Evolutionary conservation across 805 yeast genomes (phyloP).

Genomic region (Spathaspora girioi): DNA sequence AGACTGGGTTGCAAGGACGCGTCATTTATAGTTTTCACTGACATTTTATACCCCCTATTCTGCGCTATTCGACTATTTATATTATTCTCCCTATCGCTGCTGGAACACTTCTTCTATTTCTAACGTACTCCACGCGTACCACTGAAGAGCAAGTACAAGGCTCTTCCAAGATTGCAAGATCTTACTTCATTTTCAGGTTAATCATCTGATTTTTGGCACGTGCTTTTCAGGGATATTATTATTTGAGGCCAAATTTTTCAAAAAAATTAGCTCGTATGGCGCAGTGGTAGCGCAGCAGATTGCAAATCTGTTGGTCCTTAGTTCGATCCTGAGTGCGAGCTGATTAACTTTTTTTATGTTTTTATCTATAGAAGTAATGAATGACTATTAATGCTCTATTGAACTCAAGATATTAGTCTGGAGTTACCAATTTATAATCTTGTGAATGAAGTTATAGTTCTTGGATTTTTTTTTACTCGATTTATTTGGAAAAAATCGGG

Average conservation of each 20-base stretch:
- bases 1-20: not conserved
- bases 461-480: too few species aligned
- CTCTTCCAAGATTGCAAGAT: too few species aligned
- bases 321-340: slow-evolving; percentile 95
- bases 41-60: not conserved
- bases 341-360: slow-evolving; percentile 17
- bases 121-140: not conserved
- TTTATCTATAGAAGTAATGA: not conserved
- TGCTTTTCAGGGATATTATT: too few species aligned
- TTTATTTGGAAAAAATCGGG: too few species aligned
- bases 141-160: too few species aligned
- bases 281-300: slow-evolving; percentile 99
- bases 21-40: slow-evolving; percentile 5
- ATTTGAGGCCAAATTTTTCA: too few species aligned
- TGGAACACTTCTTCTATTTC: not conserved
- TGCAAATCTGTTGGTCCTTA: slow-evolving; percentile 98
- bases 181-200: too few species aligned
- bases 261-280: slow-evolving; percentile 53
- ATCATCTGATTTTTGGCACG: too few species aligned
- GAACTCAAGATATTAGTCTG: too few species aligned
- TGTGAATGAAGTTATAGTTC: too few species aligned
- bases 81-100: not conserved
- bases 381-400: too few species aligned
- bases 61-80: not conserved
- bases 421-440: too few species aligned